Base-by-base conservation (phyloP, 805 yeast genomes). In the Kazachstania africana region DNA sequence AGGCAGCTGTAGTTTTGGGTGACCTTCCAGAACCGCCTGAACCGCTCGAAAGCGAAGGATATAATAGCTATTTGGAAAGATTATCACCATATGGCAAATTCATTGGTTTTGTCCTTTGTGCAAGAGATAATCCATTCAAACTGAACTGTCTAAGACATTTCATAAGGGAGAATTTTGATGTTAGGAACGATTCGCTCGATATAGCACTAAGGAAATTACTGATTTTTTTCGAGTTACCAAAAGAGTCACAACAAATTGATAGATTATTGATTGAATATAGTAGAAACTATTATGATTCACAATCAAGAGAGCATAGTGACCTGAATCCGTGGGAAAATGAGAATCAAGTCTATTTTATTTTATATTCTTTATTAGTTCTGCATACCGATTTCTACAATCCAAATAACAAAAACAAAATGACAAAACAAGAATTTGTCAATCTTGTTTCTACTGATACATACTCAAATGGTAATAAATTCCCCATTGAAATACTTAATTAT, bases 211-310 rank as follows among this genome's bases (percentile, higher is more conserved):
- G 87, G 26, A 69, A 67, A 40, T 65, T 79, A 31, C 51, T 80
- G 26, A 62, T 73, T 59, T 55, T 64, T 29, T 64, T 72, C 35
- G 71, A 72, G 33, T 55, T 80, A 16, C 91, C 91, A 0, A 66
- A 63, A 38, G 91, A 80, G 45, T 60, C 83, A 0, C 88, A 79
- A 47, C 87, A 80, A 45, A 79, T 80, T 31, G 88, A 80, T 43
- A 59, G 85, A 28, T 64, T 77, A 3, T 55, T 80, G 25, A 70
- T 68, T 32, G 65, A 65, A 20, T 75, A 80, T 51, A 67, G 80
- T 8, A 47, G 45, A 18, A 62, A 67, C 16, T 80, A 72, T 49
- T 63, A 62, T 36, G 47, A 54, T 18, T 64, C 40, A 14, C 51
- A 53, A 33, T 27, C 23, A 14, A 24, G 37, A 14, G 22, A 35